These are phyloP conservation scores for Exidia glandulosa DNA, from an alignment of 768 basidiomycete species.

Conservation along the genomic window DNA sequence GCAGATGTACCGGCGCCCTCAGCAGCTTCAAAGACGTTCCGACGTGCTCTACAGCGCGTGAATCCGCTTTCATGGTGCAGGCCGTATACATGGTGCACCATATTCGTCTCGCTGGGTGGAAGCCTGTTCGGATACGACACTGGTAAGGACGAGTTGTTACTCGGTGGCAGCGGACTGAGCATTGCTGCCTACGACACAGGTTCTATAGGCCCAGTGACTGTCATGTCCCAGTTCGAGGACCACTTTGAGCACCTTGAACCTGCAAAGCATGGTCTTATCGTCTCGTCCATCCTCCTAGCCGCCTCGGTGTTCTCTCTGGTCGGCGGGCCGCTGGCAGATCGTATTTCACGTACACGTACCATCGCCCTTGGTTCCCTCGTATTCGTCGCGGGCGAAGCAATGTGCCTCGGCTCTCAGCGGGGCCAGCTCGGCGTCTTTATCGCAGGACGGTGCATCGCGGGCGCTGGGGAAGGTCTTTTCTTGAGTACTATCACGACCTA, in stretches of 20 bases:
- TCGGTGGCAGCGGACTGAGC: neutral
- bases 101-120: conserved; percentile 22
- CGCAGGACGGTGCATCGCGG: conserved; percentile 34
- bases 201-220: conserved; percentile 33
- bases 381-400: conserved; percentile 29
- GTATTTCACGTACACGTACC: conserved; percentile 34
- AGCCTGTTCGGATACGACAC: conserved; percentile 27
- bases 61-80: too few relatives aligned
- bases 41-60: too few relatives aligned
- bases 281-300: conserved; percentile 32
- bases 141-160: conserved; percentile 9
- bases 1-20: too few relatives aligned
- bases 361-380: conserved; percentile 32
- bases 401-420: conserved; percentile 24
- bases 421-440: conserved; percentile 27
- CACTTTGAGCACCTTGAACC: conserved; percentile 28
- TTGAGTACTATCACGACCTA: conserved; percentile 29
- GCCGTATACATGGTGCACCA: conserved; percentile 18
- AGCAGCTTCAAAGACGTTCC: too few relatives aligned
- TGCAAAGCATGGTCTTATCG: conserved; percentile 31
- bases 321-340: conserved; percentile 34
- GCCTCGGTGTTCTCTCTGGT: conserved; percentile 28
- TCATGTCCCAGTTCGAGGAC: conserved; percentile 33
- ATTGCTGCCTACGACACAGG: neutral
- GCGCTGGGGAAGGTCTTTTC: conserved; percentile 36